Evolutionary conservation across 305 asterid species (phyloP), one percentile per base, ranked within the genome.

Genomic region (Solanum hybrid): DNA sequence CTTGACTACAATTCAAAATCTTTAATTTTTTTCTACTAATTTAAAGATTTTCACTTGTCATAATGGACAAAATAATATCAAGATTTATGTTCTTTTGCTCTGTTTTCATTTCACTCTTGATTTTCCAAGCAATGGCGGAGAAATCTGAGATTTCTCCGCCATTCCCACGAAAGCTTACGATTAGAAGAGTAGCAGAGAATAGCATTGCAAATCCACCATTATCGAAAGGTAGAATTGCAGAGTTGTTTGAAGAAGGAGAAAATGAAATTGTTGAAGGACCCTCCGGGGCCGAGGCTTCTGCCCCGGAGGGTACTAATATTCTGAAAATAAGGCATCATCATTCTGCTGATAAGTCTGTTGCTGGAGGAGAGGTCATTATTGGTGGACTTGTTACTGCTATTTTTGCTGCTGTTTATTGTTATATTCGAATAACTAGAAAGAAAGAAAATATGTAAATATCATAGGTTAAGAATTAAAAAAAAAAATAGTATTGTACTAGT

Each of bases 301-400:
- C 94, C 41, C 96, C 97, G 29, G 94, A 88, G 88, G 90, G 85
- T 78, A 34, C n/a, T 78, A 78, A 78, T 78, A 26, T 26, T 39
- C 88, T 94, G 84, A 91, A 89, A 73, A 41, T 1, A 3, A 89
- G 90, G 38, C 96, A 93, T 90, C 87, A 45, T 83, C 94, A 91
- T 83, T 89, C 94, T 31, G 22, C 94, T 88, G 97, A 94, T 88
- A 93, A 90, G 80, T 95, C 97, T 4, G 95, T 91, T 41, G 98
- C 96, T 9, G 97, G 97, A 37, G 97, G 97, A 15, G 97, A 96
- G 24, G 95, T 96, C 34, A 95, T 96, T 20, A 91, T 96, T 82
- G 98, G 97, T 86, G 98, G 98, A 17, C 97, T 96, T 87, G 93
- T 94, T 86, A 93, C 97, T 90, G 97, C 92, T 88, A 90, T 91